A percentile compares a stretch with the other conserved stretches of the same genome.
These are phyloP conservation scores for Marasmius sp. DNA, from an alignment of 1,284 basidiomycete species.

Conservation along the genomic window DNA sequence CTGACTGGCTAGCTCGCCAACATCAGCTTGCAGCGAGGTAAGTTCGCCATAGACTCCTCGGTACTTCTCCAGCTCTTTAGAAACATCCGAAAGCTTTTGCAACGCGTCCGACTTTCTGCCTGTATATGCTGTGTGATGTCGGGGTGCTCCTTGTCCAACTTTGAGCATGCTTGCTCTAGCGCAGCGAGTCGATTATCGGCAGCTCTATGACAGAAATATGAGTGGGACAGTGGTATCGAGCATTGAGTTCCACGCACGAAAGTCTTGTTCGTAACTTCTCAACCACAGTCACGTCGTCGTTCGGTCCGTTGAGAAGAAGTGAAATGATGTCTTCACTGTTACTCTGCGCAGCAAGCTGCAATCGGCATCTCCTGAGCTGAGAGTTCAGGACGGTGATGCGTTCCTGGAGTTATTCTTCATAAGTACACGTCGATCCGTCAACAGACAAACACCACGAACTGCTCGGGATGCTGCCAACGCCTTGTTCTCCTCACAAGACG, in stretches of 20 bases:
- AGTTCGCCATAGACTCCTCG: conserved; percentile 62
- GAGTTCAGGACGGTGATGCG: conserved; percentile 74
- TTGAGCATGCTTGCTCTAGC: conserved; percentile 49
- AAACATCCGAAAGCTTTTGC: conserved; percentile 47
- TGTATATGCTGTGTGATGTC: conserved; percentile 47
- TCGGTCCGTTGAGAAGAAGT: conserved; percentile 62
- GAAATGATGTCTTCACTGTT: conserved; percentile 73
- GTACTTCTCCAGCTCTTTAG: conserved; percentile 56
- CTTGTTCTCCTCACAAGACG: conserved; percentile 73
- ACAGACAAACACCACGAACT: conserved; percentile 38
- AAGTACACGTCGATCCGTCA: conserved; percentile 3
- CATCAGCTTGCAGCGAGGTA: conserved; percentile 49
- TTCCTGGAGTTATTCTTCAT: conserved; percentile 37
- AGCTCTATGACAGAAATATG: conserved; percentile 36
- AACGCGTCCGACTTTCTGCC: conserved; percentile 55
- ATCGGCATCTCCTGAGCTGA: conserved; percentile 76
- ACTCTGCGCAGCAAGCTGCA: conserved; percentile 73
- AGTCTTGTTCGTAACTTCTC: conserved; percentile 60
- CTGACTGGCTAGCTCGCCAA: conserved; percentile 48
- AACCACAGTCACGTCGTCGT: conserved; percentile 63
- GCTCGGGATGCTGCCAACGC: conserved; percentile 68
- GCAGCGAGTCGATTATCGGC: conserved; percentile 52
- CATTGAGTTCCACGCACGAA: conserved; percentile 41
- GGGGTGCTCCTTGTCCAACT: conserved; percentile 44
- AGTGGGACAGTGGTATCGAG: conserved; percentile 7